Base-by-base conservation (phyloP, 345 rosid species). In the Mangifera indica region DNA sequence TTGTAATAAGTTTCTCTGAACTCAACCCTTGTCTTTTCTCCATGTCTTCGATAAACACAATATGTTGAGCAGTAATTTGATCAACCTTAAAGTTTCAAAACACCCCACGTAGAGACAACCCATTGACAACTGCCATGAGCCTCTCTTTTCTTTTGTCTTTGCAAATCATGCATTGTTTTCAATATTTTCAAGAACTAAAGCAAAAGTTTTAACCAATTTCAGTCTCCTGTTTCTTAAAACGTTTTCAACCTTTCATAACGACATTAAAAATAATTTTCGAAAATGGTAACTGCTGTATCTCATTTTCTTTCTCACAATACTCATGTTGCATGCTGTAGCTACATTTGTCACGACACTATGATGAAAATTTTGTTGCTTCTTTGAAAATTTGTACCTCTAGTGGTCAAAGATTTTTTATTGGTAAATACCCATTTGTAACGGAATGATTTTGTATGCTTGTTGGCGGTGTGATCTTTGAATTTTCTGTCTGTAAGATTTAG, bases 181-280 rank as follows among this genome's bases (percentile, higher is more conserved):
- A 59, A 14, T 58, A 70, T 46, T 14, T 49, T 70, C 22, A 20
- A 32, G 66, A 60, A 18, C 20, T n/a, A 14, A 29, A 14, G 49
- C 58, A 32, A 29, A 29, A 5, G 15, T 32, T 45, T 48, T 57
- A 60, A 70, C 66, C 57, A 48, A 60, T 48, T 53, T 49, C 42
- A 49, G 29, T 12, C 25, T 46, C 56, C 45, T 54, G 34, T 29
- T 59, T 70, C 66, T 29, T 34, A n/a, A 64, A 59, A 48, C 73
- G 20, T 70, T 48, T 57, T 8, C 21, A 62, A 32, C n/a, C 46
- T 32, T 32, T 18, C 24, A 24, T 2, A 40, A 45, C 25, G 42
- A 2, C 26, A 17, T 18, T 29, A 29, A 29, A 10, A 51, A 26
- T 15, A 66, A 1, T 6, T 0, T 26, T 26, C 46, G 42, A 29